Conservation (phyloP, 2,329 filamentous ascomycete species). For the Grosmannia huntii region DNA sequence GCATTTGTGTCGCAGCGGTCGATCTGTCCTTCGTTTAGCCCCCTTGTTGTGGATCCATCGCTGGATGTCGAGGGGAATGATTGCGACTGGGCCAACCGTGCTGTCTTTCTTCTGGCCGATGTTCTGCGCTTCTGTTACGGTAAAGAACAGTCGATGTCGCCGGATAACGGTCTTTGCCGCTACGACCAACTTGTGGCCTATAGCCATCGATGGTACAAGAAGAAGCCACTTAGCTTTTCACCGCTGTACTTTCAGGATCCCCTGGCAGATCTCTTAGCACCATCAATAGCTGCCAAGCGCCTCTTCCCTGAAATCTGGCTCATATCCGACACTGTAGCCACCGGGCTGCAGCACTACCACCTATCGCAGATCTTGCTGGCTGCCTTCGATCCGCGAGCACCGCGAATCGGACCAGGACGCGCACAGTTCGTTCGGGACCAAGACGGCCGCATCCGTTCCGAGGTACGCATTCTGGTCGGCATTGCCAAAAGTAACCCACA, state of each 20-base stretch:
- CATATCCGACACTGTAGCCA: not conserved
- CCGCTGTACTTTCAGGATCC: not conserved
- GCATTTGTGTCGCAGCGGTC: slow-evolving; percentile 1
- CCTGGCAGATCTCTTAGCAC: not conserved
- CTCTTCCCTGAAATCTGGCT: slow-evolving; percentile 5
- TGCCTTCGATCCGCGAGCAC: slow-evolving; percentile 2
- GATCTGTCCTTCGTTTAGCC: not conserved
- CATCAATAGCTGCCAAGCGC: not conserved
- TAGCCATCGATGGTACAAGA: not conserved
- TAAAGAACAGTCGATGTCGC: not conserved
- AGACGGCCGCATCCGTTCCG: not conserved
- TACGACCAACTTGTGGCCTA: not conserved
- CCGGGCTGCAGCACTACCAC: slow-evolving; percentile 1
- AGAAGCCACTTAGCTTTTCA: not conserved
- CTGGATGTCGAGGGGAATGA: not conserved
- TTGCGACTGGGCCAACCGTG: slow-evolving; percentile 1
- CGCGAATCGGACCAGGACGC: not conserved
- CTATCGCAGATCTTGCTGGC: not conserved
- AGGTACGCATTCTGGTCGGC: not conserved
- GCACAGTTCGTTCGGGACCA: not conserved
- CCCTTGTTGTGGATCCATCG: not conserved
- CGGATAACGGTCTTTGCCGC: not conserved
- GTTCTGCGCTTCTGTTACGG: slow-evolving; percentile 2
- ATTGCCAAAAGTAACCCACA: not conserved
- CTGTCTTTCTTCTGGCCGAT: not conserved